Conservation (phyloP, 306 rosid species). For the Astragalus glycyphyllos region DNA sequence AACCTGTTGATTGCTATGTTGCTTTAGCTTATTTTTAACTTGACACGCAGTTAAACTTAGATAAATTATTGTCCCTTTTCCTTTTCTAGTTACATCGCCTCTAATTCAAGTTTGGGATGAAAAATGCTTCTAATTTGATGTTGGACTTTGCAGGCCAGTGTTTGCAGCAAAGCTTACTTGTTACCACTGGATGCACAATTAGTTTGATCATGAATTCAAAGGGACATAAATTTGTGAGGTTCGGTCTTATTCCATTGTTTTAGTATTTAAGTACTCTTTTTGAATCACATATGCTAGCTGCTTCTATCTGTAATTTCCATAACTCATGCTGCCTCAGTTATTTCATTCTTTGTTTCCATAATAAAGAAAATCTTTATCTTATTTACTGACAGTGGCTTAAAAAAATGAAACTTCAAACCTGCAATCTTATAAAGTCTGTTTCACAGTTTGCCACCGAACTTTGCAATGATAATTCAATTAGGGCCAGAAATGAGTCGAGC, state of each 20-base stretch:
- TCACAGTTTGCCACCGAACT: neutral
- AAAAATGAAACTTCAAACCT: neutral
- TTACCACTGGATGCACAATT: slow-evolving; percentile 32
- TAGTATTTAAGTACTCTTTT: neutral
- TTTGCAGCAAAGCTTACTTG: slow-evolving; percentile 29
- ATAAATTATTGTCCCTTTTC: neutral
- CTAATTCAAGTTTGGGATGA: neutral
- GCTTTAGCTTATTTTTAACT: neutral
- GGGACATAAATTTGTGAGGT: slow-evolving; percentile 67
- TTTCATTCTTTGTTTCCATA: neutral
- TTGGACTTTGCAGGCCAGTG: slow-evolving; percentile 44
- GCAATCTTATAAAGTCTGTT: neutral
- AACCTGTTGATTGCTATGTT: slow-evolving; percentile 9
- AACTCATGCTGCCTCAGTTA: neutral
- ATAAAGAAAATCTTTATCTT: neutral
- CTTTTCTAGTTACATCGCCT: neutral
- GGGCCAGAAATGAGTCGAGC: no score
- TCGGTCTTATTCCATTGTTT: slow-evolving; percentile 40
- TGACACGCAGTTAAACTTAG: neutral
- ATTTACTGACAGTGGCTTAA: neutral
- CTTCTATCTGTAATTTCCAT: slow-evolving; percentile 7
- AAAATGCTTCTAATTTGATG: slow-evolving; percentile 20
- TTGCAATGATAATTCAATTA: slow-evolving; percentile 6
- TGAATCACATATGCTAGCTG: neutral
- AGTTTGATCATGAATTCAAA: slow-evolving; percentile 52